phyloP scores from a whole-genome alignment of 805 yeast species.

The Saccharomycodes ludwigii region DNA sequence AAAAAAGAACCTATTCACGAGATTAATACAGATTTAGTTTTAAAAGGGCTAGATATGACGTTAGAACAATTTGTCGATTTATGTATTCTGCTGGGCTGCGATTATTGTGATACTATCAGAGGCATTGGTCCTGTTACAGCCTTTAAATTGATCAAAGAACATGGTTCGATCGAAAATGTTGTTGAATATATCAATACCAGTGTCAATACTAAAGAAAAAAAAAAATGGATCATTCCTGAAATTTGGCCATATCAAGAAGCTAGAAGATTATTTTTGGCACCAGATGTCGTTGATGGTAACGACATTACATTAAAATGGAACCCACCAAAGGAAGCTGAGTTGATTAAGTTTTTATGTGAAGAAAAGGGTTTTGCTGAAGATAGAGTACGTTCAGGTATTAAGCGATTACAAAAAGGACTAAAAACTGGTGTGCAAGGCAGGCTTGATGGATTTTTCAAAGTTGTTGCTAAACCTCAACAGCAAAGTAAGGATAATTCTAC shows the following conservation, averaged over 20 bases:
- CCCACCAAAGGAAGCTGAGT: conserved; percentile 78
- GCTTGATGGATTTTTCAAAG: conserved; percentile 82
- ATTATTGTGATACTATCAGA: conserved; percentile 87
- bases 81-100: conserved; percentile 92
- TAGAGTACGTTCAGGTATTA: conserved; percentile 78
- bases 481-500: conserved; percentile 21
- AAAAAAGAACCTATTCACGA: conserved; percentile 88
- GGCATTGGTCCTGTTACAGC: conserved; percentile 98
- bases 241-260: conserved; percentile 91
- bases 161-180: conserved; percentile 68
- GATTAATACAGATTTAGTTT: conserved; percentile 50
- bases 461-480: conserved; percentile 38
- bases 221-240: conserved; percentile 77
- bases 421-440: conserved; percentile 85
- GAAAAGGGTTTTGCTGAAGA: conserved; percentile 92
- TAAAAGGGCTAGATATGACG: conserved; percentile 69
- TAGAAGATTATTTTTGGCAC: conserved; percentile 66
- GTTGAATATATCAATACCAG: conserved; percentile 43
- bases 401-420: conserved; percentile 69
- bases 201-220: conserved; percentile 21
- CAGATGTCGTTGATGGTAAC: conserved; percentile 58
- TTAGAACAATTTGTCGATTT: conserved; percentile 71
- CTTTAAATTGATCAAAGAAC: conserved; percentile 73
- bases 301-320: conserved; percentile 71
- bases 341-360: conserved; percentile 69